Evolutionary conservation across 169 alveolate species (phyloP), one percentile per base, ranked within the genome.

Genomic region (Cryptosporidium bovis): DNA sequence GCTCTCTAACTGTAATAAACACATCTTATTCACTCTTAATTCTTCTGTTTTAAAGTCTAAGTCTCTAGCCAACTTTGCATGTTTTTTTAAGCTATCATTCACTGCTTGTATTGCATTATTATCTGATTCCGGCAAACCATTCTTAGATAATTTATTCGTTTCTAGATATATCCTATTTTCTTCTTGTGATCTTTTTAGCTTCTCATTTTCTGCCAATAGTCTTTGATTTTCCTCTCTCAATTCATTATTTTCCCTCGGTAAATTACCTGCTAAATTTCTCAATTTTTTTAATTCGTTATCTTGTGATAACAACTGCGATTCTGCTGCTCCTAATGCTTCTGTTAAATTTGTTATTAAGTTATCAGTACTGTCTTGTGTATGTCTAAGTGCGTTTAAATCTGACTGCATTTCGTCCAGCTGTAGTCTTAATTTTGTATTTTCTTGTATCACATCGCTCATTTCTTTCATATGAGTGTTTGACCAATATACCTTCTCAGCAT

Each of bases 381-480:
- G 87, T 16, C 69, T 60, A 20, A 77, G 62, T n/a, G 87, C 87
- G 50, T 77, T 77, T 66, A 77, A 44, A 60, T 77, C 87, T 55
- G 87, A 68, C 29, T 77, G 71, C 87, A 77, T 77, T 24, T 77
- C 71, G 36, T 77, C 87, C 18, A 77, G 13, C 8, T 77, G 87
- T 27, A 77, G 29, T 20, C 87, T 53, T 62, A 77, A 36, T 50
- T 77, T 77, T 0, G 87, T 77, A 33, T 77, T 77, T 60, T 77
- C 87, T 40, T 77, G 87, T 27, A 77, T 77, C 2, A 77, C 87
- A 48, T 77, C 87, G 56, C 71, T 77, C 87, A 77, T 77, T 62
- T 77, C 87, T 20, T 77, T 77, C 87, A 77, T 77, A 48, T 77
- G 87, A n/a, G 87, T 77, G 7, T 77, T 62, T 46, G 87, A 77